phyloP scores from a whole-genome alignment of 2,329 filamentous ascomycete genomes.

The Aspergillus japonicus region DNA sequence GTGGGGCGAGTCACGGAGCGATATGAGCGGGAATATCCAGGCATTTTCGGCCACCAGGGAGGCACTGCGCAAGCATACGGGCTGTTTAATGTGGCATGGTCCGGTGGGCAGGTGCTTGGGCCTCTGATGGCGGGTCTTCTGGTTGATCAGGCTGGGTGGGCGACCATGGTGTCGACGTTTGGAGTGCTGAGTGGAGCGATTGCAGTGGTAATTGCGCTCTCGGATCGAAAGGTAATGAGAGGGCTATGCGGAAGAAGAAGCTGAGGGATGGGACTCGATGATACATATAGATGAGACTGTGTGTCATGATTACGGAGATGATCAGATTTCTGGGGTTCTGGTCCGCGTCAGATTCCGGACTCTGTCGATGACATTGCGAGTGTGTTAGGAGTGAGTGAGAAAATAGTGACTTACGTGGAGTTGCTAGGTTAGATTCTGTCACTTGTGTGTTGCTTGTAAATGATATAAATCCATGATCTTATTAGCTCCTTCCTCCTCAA shows the following conservation, averaged over 20 bases:
- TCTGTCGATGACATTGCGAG: too few relatives aligned
- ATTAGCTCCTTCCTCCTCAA: too few relatives aligned
- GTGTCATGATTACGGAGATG: too few relatives aligned
- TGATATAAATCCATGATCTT: too few relatives aligned
- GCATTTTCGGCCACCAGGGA: conserved; percentile 54
- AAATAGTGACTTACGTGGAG: too few relatives aligned
- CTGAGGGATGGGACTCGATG: not conserved
- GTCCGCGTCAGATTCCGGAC: too few relatives aligned
- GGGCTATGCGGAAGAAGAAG: conserved; percentile 18
- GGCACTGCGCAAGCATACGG: conserved; percentile 60
- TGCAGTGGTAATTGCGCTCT: conserved; percentile 42
- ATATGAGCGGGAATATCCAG: conserved; percentile 51
- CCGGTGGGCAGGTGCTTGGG: conserved; percentile 51
- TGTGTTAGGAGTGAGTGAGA: too few relatives aligned
- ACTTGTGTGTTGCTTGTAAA: too few relatives aligned
- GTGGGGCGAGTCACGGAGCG: conserved; percentile 57
- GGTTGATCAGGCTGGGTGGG: conserved; percentile 49
- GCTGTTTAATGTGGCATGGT: conserved; percentile 56
- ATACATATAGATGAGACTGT: too few relatives aligned
- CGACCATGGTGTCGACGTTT: conserved; percentile 53
- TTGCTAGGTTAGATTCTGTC: too few relatives aligned
- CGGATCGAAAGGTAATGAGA: conserved; percentile 16
- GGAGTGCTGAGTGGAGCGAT: conserved; percentile 50
- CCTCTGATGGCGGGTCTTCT: conserved; percentile 54
- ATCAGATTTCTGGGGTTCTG: too few relatives aligned